Evolutionary conservation across 345 rosid genomes (phyloP).

Genomic region (Eucalyptus viminalis): DNA sequence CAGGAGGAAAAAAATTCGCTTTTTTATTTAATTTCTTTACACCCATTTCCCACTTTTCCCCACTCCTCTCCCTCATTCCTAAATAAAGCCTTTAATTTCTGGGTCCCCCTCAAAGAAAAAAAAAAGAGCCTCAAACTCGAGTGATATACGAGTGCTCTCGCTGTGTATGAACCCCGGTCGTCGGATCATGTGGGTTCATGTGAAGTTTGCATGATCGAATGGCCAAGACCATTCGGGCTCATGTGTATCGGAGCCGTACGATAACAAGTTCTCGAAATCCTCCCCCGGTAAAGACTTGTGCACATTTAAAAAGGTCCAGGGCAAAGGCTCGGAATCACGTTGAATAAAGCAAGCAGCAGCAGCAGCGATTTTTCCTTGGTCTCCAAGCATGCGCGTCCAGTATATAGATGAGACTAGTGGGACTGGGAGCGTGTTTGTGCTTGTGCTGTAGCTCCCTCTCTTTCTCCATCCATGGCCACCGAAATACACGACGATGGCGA

Average conservation of each 20-base stretch:
- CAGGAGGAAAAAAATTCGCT: not conserved
- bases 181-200: not conserved
- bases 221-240: not conserved
- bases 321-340: not conserved
- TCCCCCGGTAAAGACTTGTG: not conserved
- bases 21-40: not conserved
- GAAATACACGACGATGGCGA: slow-evolving; percentile 27
- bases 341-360: not conserved
- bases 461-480: slow-evolving; percentile 15
- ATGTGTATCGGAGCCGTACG: not conserved
- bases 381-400: not conserved
- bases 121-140: not conserved
- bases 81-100: not conserved
- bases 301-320: not conserved
- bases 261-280: not conserved
- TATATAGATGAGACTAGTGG: not conserved
- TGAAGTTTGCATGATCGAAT: not conserved
- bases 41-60: not conserved
- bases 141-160: not conserved
- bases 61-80: not conserved
- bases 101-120: not conserved
- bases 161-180: not conserved
- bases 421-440: not conserved
- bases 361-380: not conserved
- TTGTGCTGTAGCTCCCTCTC: not conserved